Evolutionary conservation across 1,284 basidiomycete species (phyloP), one percentile per base, ranked within the genome.

Genomic region (Rhizoctonia solani): DNA sequence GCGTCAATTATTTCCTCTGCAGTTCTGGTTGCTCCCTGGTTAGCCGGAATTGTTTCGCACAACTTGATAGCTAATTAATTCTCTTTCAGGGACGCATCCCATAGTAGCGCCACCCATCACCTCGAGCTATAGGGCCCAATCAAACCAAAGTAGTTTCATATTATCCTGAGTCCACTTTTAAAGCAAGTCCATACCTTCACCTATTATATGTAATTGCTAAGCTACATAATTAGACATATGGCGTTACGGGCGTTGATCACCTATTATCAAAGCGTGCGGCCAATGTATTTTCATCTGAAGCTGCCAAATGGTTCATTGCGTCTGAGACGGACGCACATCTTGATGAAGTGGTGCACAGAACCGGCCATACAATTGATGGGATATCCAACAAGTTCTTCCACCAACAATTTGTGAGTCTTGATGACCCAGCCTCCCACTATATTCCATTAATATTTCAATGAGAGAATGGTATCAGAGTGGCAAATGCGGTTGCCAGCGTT

Each of bases 401-500:
- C 69, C 81, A 83, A 70, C 74, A 71, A 37, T 76, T 81, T 69
- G 81, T 81, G 8, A 21, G 42, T 58, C 14, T 19, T 21, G 42
- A 58, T 27, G 8, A 9, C 11, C 37, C 19, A n/a, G 2, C n/a
- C 42, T 34, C 27, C 29, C 13, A 41, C 25, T 58, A 42, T 37
- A 1, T 25, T 49, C 21, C 63, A 9, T 59, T 29, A 5, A 29
- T 21, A 27, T 44, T 34, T 37, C 34, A n/a, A 13, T 13, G 44
- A 25, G 4, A 81, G 81, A 76, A 82, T 29, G 81, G 79, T 3
- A 75, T 82, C 54, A 76, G 78, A 1, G 76, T 83, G 55, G 77
- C 78, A 14, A 83, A 83, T 61, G 81, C 81, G 14, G 81, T 82
- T 11, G 81, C 81, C 27, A 82, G 81, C 69, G 76, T 82, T 37